Evolutionary conservation across 1,139 yeast genomes (phyloP).

Genomic region (Candida dubliniensis): DNA sequence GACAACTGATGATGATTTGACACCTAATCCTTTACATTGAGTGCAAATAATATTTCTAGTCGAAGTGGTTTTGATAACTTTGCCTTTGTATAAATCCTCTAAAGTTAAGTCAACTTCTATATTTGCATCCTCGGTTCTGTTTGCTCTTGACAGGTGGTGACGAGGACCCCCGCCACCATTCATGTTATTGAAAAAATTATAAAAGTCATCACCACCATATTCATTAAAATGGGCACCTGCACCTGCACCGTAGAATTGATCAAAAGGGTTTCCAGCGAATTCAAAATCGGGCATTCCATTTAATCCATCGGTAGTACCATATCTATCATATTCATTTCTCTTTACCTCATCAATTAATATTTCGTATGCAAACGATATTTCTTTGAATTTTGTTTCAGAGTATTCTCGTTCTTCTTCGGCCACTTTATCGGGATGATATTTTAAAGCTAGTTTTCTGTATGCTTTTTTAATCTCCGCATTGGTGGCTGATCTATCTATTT

Average conservation of each 20-base stretch:
- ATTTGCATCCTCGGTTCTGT: constrained; percentile 63
- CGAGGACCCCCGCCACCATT: constrained; percentile 23
- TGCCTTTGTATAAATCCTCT: constrained; percentile 81
- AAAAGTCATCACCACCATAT: constrained; percentile 66
- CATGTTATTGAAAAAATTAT: constrained; percentile 61
- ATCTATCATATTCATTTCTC: constrained; percentile 56
- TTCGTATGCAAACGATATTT: constrained; percentile 77
- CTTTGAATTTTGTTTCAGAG: constrained; percentile 74
- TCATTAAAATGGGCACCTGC: constrained; percentile 26
- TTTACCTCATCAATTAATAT: constrained; percentile 62
- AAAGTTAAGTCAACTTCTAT: constrained; percentile 64
- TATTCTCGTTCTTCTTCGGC: constrained; percentile 61
- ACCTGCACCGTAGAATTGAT: constrained; percentile 34
- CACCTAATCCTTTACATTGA: constrained; percentile 74
- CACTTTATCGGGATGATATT: constrained; percentile 81
- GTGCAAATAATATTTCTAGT: constrained; percentile 73
- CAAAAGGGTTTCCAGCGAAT: constrained; percentile 43
- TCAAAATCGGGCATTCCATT: constrained; percentile 17
- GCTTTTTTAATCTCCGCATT: constrained; percentile 71
- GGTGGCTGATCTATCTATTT: constrained; percentile 62
- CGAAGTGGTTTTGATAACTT: constrained; percentile 71
- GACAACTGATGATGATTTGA: constrained; percentile 55
- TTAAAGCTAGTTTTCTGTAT: constrained; percentile 70
- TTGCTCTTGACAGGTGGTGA: constrained; percentile 10
- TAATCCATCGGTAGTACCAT: constrained; percentile 42